Base-by-base conservation (phyloP, 2,329 filamentous ascomycete genomes). In the Aspergillus sojae region DNA sequence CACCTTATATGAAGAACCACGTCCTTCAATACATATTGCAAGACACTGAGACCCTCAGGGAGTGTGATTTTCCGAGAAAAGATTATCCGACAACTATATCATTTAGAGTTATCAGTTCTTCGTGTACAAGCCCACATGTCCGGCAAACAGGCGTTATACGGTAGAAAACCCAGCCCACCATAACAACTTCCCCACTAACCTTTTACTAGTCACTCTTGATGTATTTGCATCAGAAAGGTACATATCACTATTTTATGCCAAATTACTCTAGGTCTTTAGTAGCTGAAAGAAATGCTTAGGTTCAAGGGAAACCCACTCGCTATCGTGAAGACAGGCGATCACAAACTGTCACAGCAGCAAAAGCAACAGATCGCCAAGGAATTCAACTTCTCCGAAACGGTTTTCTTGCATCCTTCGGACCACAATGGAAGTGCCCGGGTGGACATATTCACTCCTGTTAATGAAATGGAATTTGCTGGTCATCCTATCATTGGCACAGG, bases 331-430 rank as follows among this genome's bases (percentile, higher is more conserved):
- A 54, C 62, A 26, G 52, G 12, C 46, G n/a, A 34, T 14, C n/a
- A 34, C 52, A 41, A 52, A 5, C 76, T 88, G 19, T 79, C 80
- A 1, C 83, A 86, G 68, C 71, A 77, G 2, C 80, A 83, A 70
- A 89, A 89, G 71, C 86, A 88, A 71, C 71, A 76, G 66, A 84
- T 89, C 64, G 85, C 87, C 43, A 78, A 80, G 58, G 87, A 89
- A 74, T 89, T 89, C 79, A 88, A 87, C 75, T 83, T 88, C 69
- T 88, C 85, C 54, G 86, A 89, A 74, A 89, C 86, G 0, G 84
- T 88, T 55, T 89, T 89, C 70, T 75, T 89, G 28, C 84, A 89
- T 75, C 81, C 82, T 52, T 64, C 70, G 5, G 75, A 78, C 54
- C 66, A 71, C 21, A 71, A 74, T 59, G 70, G 77, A 61, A 71